Conservation (phyloP, 176 grass and related monocot genomes). For the Urochloa ruziziensis region DNA sequence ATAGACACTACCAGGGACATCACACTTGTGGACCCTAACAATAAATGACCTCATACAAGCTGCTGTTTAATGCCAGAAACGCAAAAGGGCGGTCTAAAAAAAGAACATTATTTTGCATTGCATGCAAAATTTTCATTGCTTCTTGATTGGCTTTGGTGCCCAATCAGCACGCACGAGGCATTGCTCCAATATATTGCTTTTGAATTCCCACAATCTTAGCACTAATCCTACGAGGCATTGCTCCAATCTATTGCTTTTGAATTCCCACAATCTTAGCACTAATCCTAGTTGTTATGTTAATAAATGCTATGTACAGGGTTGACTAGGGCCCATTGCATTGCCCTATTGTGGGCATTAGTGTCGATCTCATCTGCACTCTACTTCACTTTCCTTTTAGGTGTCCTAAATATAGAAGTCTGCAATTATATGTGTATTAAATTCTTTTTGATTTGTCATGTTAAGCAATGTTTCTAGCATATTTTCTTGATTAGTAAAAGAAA, state of each 20-base stretch:
- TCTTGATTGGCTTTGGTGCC: not conserved
- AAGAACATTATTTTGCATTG: not conserved
- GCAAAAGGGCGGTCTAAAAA: too few relatives aligned
- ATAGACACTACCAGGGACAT: not conserved
- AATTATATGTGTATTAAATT: not conserved
- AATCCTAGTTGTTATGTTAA: not conserved
- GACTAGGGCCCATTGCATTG: not conserved
- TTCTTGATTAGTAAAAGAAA: not conserved
- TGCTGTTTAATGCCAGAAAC: not conserved
- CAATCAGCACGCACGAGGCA: not conserved
- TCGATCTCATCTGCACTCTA: constrained; percentile 6
- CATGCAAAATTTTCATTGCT: not conserved
- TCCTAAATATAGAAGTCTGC: constrained; percentile 6
- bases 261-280: not conserved
- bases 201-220: not conserved
- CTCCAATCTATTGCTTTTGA: not conserved
- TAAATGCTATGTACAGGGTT: not conserved
- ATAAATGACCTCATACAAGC: not conserved
- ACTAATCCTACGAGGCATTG: not conserved
- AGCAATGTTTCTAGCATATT: not conserved
- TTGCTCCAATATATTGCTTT: not conserved
- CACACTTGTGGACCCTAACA: not conserved
- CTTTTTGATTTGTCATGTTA: not conserved
- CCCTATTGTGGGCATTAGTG: not conserved
- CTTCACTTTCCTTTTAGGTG: not conserved